Evolutionary conservation across 768 basidiomycete genomes (phyloP).

Genomic region (Mycena vitilis): DNA sequence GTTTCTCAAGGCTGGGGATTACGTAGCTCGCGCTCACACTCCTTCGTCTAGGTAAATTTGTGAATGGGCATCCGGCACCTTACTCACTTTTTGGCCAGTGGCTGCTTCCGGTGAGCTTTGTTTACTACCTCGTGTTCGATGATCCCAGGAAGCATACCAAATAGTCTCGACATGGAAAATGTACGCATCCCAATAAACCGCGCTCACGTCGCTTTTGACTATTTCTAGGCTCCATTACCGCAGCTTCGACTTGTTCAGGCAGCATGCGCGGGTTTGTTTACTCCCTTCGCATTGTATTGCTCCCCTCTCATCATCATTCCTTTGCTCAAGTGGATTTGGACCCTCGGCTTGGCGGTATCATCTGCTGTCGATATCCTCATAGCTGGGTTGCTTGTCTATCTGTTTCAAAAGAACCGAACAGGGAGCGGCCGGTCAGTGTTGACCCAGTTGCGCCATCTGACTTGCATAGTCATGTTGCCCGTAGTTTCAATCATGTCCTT

Average conservation of each 20-base stretch:
- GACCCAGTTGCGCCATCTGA: neutral
- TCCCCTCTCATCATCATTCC: constrained; percentile 16
- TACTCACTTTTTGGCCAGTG: constrained; percentile 12
- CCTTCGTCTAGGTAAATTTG: constrained; percentile 38
- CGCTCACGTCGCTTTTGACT: neutral
- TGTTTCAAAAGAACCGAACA: constrained; percentile 54
- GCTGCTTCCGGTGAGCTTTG: constrained; percentile 36
- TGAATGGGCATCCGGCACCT: neutral
- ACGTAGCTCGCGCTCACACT: constrained; percentile 37
- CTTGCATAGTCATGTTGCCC: neutral
- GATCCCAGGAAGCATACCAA: too few relatives aligned
- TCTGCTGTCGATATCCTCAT: constrained; percentile 63
- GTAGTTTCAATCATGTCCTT: constrained; percentile 60
- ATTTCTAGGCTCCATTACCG: constrained; percentile 35
- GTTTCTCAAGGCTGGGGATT: neutral
- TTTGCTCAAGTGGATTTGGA: constrained; percentile 58
- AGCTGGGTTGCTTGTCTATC: constrained; percentile 56
- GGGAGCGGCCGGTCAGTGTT: constrained; percentile 49
- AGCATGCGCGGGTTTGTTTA: constrained; percentile 27
- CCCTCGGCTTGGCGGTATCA: constrained; percentile 62
- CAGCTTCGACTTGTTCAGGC: constrained; percentile 36
- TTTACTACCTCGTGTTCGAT: neutral
- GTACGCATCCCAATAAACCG: constrained; percentile 22
- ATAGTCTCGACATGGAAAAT: constrained; percentile 42
- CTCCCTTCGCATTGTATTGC: neutral